A percentile compares a stretch with the other conserved stretches of the same genome.
Evolutionary conservation across 2,329 filamentous ascomycete genomes (phyloP).

Genomic region (Paecilomyces niveus): DNA sequence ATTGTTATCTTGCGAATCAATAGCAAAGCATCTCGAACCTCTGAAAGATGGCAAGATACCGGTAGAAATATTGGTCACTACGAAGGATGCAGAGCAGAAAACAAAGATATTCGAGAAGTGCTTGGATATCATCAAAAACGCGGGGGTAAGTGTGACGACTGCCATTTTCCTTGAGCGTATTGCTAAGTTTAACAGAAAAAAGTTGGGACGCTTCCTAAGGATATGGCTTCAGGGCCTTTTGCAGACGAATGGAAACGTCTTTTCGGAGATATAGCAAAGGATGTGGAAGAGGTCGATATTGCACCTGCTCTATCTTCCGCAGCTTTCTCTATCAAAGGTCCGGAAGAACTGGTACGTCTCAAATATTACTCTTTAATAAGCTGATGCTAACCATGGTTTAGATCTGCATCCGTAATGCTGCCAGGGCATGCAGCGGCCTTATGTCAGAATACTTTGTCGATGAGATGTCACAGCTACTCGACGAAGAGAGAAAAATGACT

Average conservation of each 20-base stretch:
- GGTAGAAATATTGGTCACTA: constrained; percentile 82
- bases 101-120: constrained; percentile 83
- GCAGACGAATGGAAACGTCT: constrained; percentile 92
- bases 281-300: constrained; percentile 83
- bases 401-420: constrained; percentile 88
- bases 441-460: constrained; percentile 97
- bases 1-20: constrained; percentile 1
- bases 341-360: constrained; percentile 66
- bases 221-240: constrained; percentile 78
- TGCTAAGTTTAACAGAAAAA: constrained; percentile 59
- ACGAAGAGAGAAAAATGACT: constrained; percentile 94
- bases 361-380: background rate
- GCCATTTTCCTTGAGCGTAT: background rate
- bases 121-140: constrained; percentile 75
- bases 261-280: constrained; percentile 71
- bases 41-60: constrained; percentile 89
- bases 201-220: constrained; percentile 78
- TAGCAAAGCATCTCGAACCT: constrained; percentile 87
- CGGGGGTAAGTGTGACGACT: constrained; percentile 60
- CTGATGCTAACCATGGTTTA: constrained; percentile 21
- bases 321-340: constrained; percentile 89
- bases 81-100: constrained; percentile 87
- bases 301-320: constrained; percentile 70
- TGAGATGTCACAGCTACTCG: constrained; percentile 93
- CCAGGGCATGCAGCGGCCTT: constrained; percentile 85